Evolutionary conservation across 2,329 filamentous ascomycete species (phyloP).

Genomic region (Torrubiella hemipterigena): DNA sequence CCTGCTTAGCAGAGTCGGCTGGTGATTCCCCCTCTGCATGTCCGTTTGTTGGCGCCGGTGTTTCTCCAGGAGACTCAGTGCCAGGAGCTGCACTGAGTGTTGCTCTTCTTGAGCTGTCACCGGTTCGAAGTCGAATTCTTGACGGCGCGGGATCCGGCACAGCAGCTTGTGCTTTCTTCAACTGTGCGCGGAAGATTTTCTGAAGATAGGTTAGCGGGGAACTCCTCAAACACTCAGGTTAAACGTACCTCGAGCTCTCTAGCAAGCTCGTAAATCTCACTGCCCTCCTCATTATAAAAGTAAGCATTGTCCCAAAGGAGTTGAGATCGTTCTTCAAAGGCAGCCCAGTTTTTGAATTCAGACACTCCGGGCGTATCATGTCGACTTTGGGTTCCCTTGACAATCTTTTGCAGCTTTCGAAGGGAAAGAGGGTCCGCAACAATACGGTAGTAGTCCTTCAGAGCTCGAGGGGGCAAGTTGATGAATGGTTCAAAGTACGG

Average conservation of each 20-base stretch:
- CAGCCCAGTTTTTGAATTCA: slow-evolving; percentile 71
- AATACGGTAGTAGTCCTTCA: slow-evolving; percentile 79
- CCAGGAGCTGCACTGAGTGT: slow-evolving; percentile 41
- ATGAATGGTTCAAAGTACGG: slow-evolving; percentile 63
- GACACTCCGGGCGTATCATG: slow-evolving; percentile 48
- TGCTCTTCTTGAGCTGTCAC: slow-evolving; percentile 44
- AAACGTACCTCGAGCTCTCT: slow-evolving; percentile 63
- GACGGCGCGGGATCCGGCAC: slow-evolving; percentile 62
- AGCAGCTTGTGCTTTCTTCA: slow-evolving; percentile 59
- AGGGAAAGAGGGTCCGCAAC: slow-evolving; percentile 74
- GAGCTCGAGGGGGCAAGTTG: slow-evolving; percentile 59
- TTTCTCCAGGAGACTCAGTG: neutral
- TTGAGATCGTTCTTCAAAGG: slow-evolving; percentile 68
- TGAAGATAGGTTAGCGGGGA: slow-evolving; percentile 21
- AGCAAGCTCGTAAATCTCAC: slow-evolving; percentile 68
- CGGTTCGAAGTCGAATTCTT: slow-evolving; percentile 72
- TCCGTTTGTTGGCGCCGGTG: neutral
- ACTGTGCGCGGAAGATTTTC: slow-evolving; percentile 55
- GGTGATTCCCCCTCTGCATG: slow-evolving; percentile 2
- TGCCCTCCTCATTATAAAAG: slow-evolving; percentile 85
- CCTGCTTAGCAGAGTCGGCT: slow-evolving; percentile 1
- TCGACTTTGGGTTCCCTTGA: slow-evolving; percentile 61
- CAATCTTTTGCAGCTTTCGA: slow-evolving; percentile 62
- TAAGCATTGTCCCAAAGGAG: slow-evolving; percentile 81
- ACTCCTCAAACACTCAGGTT: neutral